Conservation (phyloP, 176 grass and related monocot genomes). For the Bolboschoenus planiculmis region DNA sequence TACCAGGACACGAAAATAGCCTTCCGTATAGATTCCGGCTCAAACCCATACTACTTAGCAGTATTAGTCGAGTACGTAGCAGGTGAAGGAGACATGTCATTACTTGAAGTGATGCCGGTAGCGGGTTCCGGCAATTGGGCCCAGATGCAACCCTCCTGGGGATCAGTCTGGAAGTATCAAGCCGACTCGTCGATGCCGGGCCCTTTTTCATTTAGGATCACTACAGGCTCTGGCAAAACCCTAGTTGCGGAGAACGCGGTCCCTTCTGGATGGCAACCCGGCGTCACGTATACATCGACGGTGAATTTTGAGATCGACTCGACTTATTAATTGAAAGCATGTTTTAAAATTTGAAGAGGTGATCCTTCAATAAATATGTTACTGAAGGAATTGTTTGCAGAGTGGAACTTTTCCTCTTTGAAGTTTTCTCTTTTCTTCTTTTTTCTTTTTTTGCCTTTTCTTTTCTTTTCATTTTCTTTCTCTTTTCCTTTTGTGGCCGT, state of each 20-base stretch:
- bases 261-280: constrained; percentile 37
- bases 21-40: constrained; percentile 56
- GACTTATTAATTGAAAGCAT: background rate
- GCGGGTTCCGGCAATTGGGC: constrained; percentile 12
- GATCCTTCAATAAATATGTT: background rate
- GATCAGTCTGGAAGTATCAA: constrained; percentile 42
- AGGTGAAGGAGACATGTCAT: constrained; percentile 58
- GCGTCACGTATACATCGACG: constrained; percentile 26
- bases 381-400: background rate
- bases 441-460: background rate
- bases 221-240: constrained; percentile 27
- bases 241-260: constrained; percentile 35
- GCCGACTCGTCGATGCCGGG: constrained; percentile 20
- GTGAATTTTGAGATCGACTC: constrained; percentile 20
- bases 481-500: background rate
- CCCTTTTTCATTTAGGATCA: constrained; percentile 49
- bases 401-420: background rate
- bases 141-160: constrained; percentile 42
- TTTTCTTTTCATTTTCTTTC: background rate
- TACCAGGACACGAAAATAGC: constrained; percentile 37
- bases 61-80: constrained; percentile 53
- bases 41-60: constrained; percentile 73
- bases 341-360: background rate
- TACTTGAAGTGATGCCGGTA: constrained; percentile 45
- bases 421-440: background rate